These are phyloP conservation scores for Calonectria pseudoreteaudii DNA, from an alignment of 2,329 filamentous ascomycete species.

Conservation along the genomic window DNA sequence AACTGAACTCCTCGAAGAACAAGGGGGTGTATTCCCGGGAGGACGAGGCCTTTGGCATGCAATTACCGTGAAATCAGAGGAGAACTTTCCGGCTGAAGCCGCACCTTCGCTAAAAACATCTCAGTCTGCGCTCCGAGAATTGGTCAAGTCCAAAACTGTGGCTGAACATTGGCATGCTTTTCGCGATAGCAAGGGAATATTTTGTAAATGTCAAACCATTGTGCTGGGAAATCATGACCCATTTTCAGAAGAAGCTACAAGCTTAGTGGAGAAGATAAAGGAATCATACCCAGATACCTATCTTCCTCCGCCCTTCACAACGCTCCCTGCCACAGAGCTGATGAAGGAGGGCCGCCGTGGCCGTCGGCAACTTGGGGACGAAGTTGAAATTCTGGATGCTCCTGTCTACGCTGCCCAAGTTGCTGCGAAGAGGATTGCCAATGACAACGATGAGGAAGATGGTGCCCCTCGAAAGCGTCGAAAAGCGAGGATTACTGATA, in stretches of 20 bases:
- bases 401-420: constrained; percentile 61
- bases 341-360: constrained; percentile 43
- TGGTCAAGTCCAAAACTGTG: constrained; percentile 50
- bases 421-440: constrained; percentile 47
- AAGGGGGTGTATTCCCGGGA: constrained; percentile 62
- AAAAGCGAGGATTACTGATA: constrained; percentile 27
- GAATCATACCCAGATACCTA: constrained; percentile 55
- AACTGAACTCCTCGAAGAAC: constrained; percentile 44
- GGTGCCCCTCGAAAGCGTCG: constrained; percentile 37
- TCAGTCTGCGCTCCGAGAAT: constrained; percentile 52
- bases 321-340: constrained; percentile 26
- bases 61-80: constrained; percentile 58
- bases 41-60: constrained; percentile 63
- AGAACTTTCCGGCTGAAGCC: constrained; percentile 52
- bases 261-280: constrained; percentile 61
- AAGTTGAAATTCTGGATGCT: constrained; percentile 62
- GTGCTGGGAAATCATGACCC: constrained; percentile 56
- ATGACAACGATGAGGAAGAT: constrained; percentile 38
- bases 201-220: constrained; percentile 59
- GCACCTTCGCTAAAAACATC: constrained; percentile 55
- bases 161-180: constrained; percentile 60
- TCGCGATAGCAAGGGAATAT: constrained; percentile 53
- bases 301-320: constrained; percentile 41
- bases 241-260: constrained; percentile 54
- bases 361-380: constrained; percentile 53